Percentiles rank a stretch among this genome's conserved stretches.
Conservation (phyloP, 495 filamentous ascomycete species). For the Aspergillus bertholletiae region DNA sequence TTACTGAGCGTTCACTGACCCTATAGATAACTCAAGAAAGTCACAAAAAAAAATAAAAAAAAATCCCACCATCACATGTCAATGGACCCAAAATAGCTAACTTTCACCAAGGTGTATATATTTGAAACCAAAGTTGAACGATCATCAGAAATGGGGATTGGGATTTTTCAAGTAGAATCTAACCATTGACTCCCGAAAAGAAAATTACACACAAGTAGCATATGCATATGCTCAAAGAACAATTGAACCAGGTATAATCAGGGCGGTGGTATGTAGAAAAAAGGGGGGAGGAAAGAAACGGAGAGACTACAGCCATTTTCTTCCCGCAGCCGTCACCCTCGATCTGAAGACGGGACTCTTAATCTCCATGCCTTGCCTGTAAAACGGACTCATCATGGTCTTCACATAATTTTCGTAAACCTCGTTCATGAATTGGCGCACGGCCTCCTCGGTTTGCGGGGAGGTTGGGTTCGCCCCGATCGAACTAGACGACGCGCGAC, state of each 20-base stretch:
- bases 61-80: too few relatives aligned
- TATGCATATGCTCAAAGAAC: slow-evolving; percentile 11
- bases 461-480: slow-evolving; percentile 78
- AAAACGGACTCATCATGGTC: slow-evolving; percentile 97
- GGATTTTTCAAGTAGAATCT: not conserved
- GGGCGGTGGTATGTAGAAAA: not conserved
- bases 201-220: not conserved
- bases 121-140: too few relatives aligned
- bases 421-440: slow-evolving; percentile 88
- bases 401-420: slow-evolving; percentile 95
- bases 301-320: slow-evolving; percentile 74
- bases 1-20: too few relatives aligned
- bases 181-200: not conserved
- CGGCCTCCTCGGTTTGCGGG: slow-evolving; percentile 88
- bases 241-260: not conserved
- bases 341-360: slow-evolving; percentile 78
- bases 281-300: slow-evolving; percentile 1
- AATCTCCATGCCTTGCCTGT: slow-evolving; percentile 75
- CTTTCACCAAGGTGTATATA: too few relatives aligned
- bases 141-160: too few relatives aligned
- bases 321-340: slow-evolving; percentile 79
- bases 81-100: too few relatives aligned
- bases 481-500: slow-evolving; percentile 55
- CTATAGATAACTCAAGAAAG: too few relatives aligned
- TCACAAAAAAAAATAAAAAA: too few relatives aligned